Conservation (phyloP, 176 grass and related monocot genomes). For the Rhynchospora pubera region DNA sequence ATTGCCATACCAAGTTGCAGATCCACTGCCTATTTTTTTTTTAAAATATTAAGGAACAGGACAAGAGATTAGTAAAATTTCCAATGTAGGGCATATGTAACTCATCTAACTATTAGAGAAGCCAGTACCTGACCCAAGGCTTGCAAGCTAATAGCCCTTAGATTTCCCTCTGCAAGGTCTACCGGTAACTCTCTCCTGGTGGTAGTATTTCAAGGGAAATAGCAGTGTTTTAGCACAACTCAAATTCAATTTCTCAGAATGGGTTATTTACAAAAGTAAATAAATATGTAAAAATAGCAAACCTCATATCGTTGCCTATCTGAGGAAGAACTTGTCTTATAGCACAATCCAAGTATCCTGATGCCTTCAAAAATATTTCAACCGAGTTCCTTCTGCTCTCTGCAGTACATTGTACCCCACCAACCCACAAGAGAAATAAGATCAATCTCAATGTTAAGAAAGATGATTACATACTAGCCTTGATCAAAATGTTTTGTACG, state of each 20-base stretch:
- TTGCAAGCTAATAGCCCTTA: conserved; percentile 76
- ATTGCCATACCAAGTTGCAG: conserved; percentile 97
- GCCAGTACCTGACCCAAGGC: conserved; percentile 70
- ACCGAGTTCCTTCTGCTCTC: conserved; percentile 63
- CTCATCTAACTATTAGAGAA: not conserved
- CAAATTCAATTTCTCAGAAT: not conserved
- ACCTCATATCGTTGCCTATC: conserved; percentile 66
- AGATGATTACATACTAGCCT: not conserved
- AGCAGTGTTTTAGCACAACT: not conserved
- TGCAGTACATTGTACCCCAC: conserved; percentile 24
- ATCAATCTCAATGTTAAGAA: not conserved
- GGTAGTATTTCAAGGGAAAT: conserved; percentile 24
- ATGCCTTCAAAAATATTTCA: conserved; percentile 82
- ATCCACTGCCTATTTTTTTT: conserved; percentile 54
- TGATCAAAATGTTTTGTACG: no score
- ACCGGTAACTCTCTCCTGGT: conserved; percentile 84
- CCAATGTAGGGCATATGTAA: not conserved
- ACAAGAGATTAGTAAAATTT: not conserved
- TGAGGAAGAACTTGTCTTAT: conserved; percentile 66
- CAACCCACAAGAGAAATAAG: not conserved
- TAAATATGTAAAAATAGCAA: conserved; percentile 13
- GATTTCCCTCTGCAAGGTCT: conserved; percentile 68
- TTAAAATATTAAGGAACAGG: not conserved
- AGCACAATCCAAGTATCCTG: conserved; percentile 77
- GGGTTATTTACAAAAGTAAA: not conserved